Evolutionary conservation across 2,329 filamentous ascomycete species (phyloP), one percentile per base, ranked within the genome.

Genomic region (Sarocladium oryzae): DNA sequence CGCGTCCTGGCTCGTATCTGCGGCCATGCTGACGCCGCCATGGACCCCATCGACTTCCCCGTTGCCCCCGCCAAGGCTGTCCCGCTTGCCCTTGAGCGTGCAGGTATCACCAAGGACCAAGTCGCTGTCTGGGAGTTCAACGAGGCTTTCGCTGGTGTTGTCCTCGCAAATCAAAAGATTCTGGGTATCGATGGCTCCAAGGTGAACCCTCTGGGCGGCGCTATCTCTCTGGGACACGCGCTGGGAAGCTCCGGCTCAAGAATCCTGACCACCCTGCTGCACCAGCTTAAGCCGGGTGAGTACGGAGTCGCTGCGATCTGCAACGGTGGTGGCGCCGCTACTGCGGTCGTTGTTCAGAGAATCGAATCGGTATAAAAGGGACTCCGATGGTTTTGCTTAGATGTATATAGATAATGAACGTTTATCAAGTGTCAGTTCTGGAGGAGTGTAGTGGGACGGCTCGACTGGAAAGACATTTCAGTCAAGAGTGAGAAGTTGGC

Each of bases 51-150:
- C 32, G 92, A 99, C 70, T 99, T 99, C 74, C 91, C 93, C 13
- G 76, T 96, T 40, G 93, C 93, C 1, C 93, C 93, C 1, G 80
- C 93, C 35, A 91, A 95, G 69, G 92, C 92, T 4, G 92, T 97
- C 0, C 90, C 92, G 2, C 82, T 96, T 60, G 91, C 91, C 10
- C 77, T 99, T 49, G 81, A 90, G 69, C 81, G 91, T 52, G 93
- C 93, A 1, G 91, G 92, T 10, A 91, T 99, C 58, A 89, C 82
- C 57, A 89, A 91, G 70, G 86, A 95, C 43, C 88, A 97, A 67
- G 89, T 99, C 41, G 85, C 92, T 4, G 74, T 96, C 20, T 97
- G 93, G 92, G 93, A 97, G 68, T 96, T 99, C 70, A 99, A 99
- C 68, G 93, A 99, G 72, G 93, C 93, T 0, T 99, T 99, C 65